Conservation (phyloP, 1,139 yeast species). For the Geotrichum fermentans region DNA sequence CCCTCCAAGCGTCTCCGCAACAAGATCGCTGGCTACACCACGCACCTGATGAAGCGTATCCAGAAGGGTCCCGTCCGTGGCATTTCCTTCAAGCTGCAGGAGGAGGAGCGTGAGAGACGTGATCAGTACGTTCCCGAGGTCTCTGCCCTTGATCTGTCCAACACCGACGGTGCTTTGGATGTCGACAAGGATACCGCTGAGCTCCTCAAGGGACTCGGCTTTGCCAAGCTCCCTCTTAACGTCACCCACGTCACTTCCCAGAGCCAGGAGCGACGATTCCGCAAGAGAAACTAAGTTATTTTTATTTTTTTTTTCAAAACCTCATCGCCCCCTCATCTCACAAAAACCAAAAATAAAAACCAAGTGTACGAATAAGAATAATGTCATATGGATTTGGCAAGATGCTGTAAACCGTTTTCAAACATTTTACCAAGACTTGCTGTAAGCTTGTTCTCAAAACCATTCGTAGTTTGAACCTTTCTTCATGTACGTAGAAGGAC, state of each 20-base stretch:
- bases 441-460: too few species aligned
- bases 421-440: too few species aligned
- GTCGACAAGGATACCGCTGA: constrained; percentile 98
- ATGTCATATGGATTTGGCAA: neutral
- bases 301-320: neutral
- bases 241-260: constrained; percentile 90
- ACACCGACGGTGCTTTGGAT: constrained; percentile 91
- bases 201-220: constrained; percentile 92
- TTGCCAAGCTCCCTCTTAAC: constrained; percentile 81
- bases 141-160: constrained; percentile 97
- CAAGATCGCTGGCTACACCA: constrained; percentile 99
- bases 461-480: too few species aligned
- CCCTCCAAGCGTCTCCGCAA: constrained; percentile 99
- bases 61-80: constrained; percentile 99
- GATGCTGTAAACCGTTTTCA: neutral
- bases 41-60: constrained; percentile 99
- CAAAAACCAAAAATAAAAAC: neutral
- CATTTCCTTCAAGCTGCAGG: constrained; percentile 99
- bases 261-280: constrained; percentile 91
- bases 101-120: constrained; percentile 99
- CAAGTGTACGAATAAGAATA: neutral
- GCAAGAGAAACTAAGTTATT: constrained; percentile 68
- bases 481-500: too few species aligned
- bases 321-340: neutral
- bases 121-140: constrained; percentile 99